Evolutionary conservation across 164 flowering plant genomes (phyloP), one percentile per base, ranked within the genome.

Genomic region (Akebia trifoliata): DNA sequence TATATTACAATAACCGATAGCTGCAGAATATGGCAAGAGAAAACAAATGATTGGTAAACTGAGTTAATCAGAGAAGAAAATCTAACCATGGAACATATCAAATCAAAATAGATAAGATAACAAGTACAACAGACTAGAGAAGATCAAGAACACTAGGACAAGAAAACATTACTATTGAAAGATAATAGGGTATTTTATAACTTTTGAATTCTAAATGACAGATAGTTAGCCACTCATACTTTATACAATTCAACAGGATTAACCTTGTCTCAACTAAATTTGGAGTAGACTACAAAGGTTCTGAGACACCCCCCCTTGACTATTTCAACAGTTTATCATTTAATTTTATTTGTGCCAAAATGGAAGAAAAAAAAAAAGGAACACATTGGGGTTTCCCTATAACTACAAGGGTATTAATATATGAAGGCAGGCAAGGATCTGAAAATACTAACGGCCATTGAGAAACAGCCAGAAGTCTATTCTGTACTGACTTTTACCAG

Each of bases 1-100:
- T 93, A 93, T 24, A 90, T 74, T 55, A 81, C 88, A 62, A 93
- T 61, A 1, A 90, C 78, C 15, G 96, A 75, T 43, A 90, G 68
- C 99, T 93, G 99, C 67, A 73, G 17, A 63, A 8, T 35, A 32
- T n/a, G 40, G 40, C 11, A 63, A 22, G 18, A 35, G 47, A 42
- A 12, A 22, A 15, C 21, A 29, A 38, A 8, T n/a, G n/a, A n/a
- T n/a, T 24, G 34, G 31, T 22, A 54, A 36, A 24, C 44, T n/a
- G 29, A 5, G 18, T 43, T 43, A 31, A 31, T 10, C 24, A 32
- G 18, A 52, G 0, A 20, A 2, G 15, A 38, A 54, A 15, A 0
- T 54, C 4, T 4, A 54, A 9, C 6, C 40, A 38, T 38, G 28
- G 6, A n/a, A 6, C 30, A 53, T 36, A 36, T 12, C 8, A 53